Percentiles rank a stretch among this genome's conserved stretches.
Conservation (phyloP, 805 yeast species). For the Candida lessepsii region DNA sequence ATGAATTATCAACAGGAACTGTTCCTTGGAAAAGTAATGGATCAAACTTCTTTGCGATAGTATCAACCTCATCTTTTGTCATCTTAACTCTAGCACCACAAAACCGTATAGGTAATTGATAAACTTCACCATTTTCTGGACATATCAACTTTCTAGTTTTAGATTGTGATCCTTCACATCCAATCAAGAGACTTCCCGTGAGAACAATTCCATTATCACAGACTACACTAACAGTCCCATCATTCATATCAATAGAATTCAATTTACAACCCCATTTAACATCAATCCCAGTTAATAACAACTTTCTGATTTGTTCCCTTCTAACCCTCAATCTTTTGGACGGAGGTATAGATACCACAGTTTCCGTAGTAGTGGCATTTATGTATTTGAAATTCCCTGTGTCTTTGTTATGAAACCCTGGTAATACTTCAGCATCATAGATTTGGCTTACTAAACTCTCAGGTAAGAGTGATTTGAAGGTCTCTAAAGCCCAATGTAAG, state of each 20-base stretch:
- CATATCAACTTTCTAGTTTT: conserved; percentile 20
- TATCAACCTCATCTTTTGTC: conserved; percentile 18
- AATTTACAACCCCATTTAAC: conserved; percentile 28
- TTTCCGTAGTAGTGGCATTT: conserved; percentile 26
- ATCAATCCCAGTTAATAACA: conserved; percentile 21
- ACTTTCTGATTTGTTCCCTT: conserved; percentile 26
- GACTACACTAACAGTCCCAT: conserved; percentile 13
- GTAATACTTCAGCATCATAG: conserved; percentile 24
- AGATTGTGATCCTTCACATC: conserved; percentile 28
- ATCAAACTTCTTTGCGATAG: conserved; percentile 20
- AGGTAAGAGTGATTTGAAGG: conserved; percentile 22
- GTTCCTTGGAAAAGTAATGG: conserved; percentile 31
- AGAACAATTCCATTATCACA: conserved; percentile 15
- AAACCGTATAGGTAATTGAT: conserved; percentile 25
- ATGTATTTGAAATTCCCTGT: conserved; percentile 27
- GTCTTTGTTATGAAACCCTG: conserved; percentile 24
- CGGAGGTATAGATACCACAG: conserved; percentile 28
- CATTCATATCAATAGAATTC: conserved; percentile 9
- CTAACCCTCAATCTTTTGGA: conserved; percentile 26
- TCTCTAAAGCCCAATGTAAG: conserved; percentile 27
- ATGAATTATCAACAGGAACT: conserved; percentile 21
- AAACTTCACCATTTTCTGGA: conserved; percentile 18
- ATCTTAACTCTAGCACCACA: conserved; percentile 25
- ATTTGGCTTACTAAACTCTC: conserved; percentile 18
- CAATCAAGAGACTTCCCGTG: conserved; percentile 22